A percentile compares a stretch with the other conserved stretches of the same genome.
These are phyloP conservation scores for Ambrosia trifida DNA, from an alignment of 129 eudicot genomes.

Conservation along the genomic window DNA sequence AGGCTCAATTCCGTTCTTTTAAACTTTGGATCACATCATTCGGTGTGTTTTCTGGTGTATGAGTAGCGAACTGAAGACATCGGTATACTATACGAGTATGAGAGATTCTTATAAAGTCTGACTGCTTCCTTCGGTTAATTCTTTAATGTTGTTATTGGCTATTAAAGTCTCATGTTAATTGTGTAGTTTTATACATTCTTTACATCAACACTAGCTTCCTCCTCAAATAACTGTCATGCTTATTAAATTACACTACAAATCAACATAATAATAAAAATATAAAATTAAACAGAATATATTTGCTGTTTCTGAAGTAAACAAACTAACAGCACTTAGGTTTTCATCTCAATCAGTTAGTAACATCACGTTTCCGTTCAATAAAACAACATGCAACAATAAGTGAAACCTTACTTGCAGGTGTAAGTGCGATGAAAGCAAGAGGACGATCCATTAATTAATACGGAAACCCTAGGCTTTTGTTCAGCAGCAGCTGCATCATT, in stretches of 20 bases:
- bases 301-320: too few relatives aligned
- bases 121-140: not conserved
- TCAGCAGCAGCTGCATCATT: constrained; percentile 15
- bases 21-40: too few relatives aligned
- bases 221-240: not conserved
- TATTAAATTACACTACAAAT: not conserved
- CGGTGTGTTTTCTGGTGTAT: too few relatives aligned
- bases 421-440: constrained; percentile 32
- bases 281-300: not conserved
- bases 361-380: not conserved
- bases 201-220: not conserved
- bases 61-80: too few relatives aligned
- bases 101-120: not conserved
- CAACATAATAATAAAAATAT: not conserved
- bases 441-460: constrained; percentile 17
- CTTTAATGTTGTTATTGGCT: too few relatives aligned
- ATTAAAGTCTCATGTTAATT: not conserved
- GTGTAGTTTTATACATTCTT: not conserved
- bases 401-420: constrained; percentile 32
- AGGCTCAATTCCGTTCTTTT: too few relatives aligned
- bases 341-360: too few relatives aligned
- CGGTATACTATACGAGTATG: too few relatives aligned
- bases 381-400: not conserved
- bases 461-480: constrained; percentile 21
- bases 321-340: too few relatives aligned